These are phyloP conservation scores for Dendrobium nobile DNA, from an alignment of 106 monocot genomes.

Conservation along the genomic window DNA sequence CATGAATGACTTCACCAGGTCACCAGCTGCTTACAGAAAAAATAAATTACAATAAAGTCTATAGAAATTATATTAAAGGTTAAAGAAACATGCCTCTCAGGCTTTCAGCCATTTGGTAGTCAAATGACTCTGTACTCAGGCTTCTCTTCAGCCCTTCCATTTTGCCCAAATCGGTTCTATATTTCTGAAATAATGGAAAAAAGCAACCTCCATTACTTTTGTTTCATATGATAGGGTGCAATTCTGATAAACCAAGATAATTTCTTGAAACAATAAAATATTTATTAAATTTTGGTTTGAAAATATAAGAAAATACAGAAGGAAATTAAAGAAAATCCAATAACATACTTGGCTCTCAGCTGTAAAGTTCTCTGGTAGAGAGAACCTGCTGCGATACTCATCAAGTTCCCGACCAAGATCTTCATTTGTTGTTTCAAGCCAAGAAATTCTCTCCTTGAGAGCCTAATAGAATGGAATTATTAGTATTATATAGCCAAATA, in stretches of 20 bases:
- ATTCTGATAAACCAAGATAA: background rate
- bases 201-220: background rate
- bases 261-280: background rate
- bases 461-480: constrained; percentile 30
- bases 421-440: constrained; percentile 87
- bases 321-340: background rate
- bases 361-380: constrained; percentile 34
- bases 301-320: background rate
- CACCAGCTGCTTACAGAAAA: background rate
- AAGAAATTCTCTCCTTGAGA: constrained; percentile 80
- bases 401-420: constrained; percentile 76
- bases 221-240: background rate
- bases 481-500: background rate
- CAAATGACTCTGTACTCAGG: constrained; percentile 50
- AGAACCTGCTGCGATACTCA: constrained; percentile 32
- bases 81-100: constrained; percentile 35
- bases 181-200: constrained; percentile 43
- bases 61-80: constrained; percentile 1
- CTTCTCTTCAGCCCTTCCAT: constrained; percentile 67
- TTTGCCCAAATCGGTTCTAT: constrained; percentile 34
- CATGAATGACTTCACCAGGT: background rate
- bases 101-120: constrained; percentile 52
- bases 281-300: background rate
- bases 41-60: background rate
- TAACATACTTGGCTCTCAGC: constrained; percentile 46